A percentile compares a stretch with the other conserved stretches of the same genome.
These are phyloP conservation scores for Euclidium syriacum DNA, from an alignment of 345 rosid genomes.

Conservation along the genomic window DNA sequence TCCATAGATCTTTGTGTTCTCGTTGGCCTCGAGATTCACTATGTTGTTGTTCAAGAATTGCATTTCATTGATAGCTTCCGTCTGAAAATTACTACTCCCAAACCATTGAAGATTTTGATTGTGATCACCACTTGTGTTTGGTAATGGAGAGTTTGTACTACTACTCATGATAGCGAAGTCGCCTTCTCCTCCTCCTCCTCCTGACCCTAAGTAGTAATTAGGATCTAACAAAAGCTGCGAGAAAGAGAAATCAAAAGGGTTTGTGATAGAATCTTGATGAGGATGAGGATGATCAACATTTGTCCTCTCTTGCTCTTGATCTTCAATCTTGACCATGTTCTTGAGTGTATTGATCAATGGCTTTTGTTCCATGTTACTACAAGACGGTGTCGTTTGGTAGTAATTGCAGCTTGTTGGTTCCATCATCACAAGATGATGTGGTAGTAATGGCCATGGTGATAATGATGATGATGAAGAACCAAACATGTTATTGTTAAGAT, in stretches of 20 bases:
- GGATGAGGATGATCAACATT: conserved; percentile 13
- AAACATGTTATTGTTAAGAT: conserved; percentile 32
- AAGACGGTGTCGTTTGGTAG: conserved; percentile 19
- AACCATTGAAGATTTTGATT: conserved; percentile 35
- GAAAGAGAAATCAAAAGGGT: conserved; percentile 34
- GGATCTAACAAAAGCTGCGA: conserved; percentile 31
- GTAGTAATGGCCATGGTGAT: conserved; percentile 39
- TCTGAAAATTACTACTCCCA: conserved; percentile 26
- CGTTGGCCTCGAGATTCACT: conserved; percentile 20
- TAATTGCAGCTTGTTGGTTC: conserved; percentile 24
- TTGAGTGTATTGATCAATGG: conserved; percentile 20
- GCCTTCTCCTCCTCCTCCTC: conserved; percentile 22
- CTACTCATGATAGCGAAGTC: conserved; percentile 27
- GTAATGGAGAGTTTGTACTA: conserved; percentile 34
- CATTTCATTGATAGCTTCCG: conserved; percentile 24
- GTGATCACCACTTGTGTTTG: conserved; percentile 13
- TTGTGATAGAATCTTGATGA: conserved; percentile 23
- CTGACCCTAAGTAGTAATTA: conserved; percentile 24
- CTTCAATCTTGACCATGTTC: conserved; percentile 30
- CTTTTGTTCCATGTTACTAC: conserved; percentile 21
- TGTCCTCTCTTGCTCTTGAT: conserved; percentile 17
- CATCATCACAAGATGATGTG: conserved; percentile 21
- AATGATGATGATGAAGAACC: conserved; percentile 8
- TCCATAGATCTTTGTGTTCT: conserved; percentile 20
- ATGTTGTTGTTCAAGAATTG: conserved; percentile 25